phyloP scores from a whole-genome alignment of 768 basidiomycete species.

The Erythrobasidium yunnanense region DNA sequence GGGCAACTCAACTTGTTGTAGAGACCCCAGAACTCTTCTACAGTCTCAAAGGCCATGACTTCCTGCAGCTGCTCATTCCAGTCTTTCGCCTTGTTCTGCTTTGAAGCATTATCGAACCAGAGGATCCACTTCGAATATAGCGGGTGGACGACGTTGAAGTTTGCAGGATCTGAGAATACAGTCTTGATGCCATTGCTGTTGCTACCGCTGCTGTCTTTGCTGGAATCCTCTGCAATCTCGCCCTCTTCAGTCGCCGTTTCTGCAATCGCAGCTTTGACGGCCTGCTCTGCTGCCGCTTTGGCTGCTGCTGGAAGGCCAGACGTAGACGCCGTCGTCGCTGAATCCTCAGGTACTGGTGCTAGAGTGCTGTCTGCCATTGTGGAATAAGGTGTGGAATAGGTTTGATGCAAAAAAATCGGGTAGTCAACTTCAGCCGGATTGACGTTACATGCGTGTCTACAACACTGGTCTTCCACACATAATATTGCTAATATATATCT shows the following conservation, averaged over 20 bases:
- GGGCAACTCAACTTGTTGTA: constrained; percentile 28
- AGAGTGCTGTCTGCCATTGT: background rate
- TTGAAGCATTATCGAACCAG: constrained; percentile 77
- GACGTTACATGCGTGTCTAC: too few relatives aligned
- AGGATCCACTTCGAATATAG: constrained; percentile 53
- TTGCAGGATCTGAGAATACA: constrained; percentile 80
- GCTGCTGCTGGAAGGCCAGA: constrained; percentile 25
- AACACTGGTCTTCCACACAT: too few relatives aligned
- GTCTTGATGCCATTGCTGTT: constrained; percentile 44
- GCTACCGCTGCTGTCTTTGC: background rate
- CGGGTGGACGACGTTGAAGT: constrained; percentile 89
- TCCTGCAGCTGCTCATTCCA: constrained; percentile 99
- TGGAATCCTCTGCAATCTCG: constrained; percentile 14
- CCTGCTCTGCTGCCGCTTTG: constrained; percentile 20
- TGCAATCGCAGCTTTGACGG: constrained; percentile 22
- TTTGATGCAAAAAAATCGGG: background rate
- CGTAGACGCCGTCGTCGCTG: constrained; percentile 14
- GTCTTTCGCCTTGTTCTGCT: constrained; percentile 52
- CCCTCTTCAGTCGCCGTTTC: constrained; percentile 27
- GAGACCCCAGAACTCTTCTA: constrained; percentile 91
- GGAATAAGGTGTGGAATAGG: background rate
- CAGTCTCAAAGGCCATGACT: constrained; percentile 87
- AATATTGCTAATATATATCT: too few relatives aligned
- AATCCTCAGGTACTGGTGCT: background rate
- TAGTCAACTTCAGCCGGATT: too few relatives aligned